Percentiles rank a stretch among this genome's conserved stretches.
Conservation (phyloP, 176 grass and related monocot species). For the Juncus inflexus region DNA sequence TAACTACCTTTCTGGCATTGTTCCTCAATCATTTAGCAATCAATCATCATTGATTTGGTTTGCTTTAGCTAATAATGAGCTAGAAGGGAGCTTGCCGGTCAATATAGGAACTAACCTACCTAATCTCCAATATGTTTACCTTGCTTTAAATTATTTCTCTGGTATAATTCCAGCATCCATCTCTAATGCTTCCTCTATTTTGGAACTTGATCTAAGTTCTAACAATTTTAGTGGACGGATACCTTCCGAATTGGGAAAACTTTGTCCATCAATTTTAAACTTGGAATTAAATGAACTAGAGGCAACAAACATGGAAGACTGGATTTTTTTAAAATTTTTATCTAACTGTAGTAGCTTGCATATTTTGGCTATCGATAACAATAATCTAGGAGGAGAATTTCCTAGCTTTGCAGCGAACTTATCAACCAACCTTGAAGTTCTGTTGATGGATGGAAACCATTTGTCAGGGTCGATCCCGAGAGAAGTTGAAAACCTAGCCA, state of each 20-base stretch:
- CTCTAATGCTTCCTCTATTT: slow-evolving; percentile 35
- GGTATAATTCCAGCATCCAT: slow-evolving; percentile 37
- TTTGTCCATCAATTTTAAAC: slow-evolving; percentile 17
- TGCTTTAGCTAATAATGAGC: slow-evolving; percentile 11
- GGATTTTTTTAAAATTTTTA: slow-evolving; percentile 25
- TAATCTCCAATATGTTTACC: slow-evolving; percentile 20
- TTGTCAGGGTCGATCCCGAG: slow-evolving; percentile 30
- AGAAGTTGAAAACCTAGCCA: slow-evolving; percentile 27
- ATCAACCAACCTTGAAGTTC: slow-evolving; percentile 13
- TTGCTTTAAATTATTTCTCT: slow-evolving; percentile 27
- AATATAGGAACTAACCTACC: slow-evolving; percentile 27
- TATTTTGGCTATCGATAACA: slow-evolving; percentile 11
- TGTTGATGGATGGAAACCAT: slow-evolving; percentile 29
- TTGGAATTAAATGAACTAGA: neutral
- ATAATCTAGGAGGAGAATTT: slow-evolving; percentile 27
- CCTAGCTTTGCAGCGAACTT: slow-evolving; percentile 37
- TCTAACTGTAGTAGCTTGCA: slow-evolving; percentile 43
- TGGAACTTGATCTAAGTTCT: slow-evolving; percentile 4
- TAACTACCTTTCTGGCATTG: slow-evolving; percentile 28
- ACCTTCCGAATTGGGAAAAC: slow-evolving; percentile 33
- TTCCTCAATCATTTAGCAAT: slow-evolving; percentile 34
- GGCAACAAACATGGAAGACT: neutral
- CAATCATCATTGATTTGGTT: slow-evolving; percentile 25
- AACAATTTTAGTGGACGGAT: slow-evolving; percentile 40
- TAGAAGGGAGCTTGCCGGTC: slow-evolving; percentile 30